Base-by-base conservation (phyloP, 805 yeast genomes). In the Saturnispora dispora region DNA sequence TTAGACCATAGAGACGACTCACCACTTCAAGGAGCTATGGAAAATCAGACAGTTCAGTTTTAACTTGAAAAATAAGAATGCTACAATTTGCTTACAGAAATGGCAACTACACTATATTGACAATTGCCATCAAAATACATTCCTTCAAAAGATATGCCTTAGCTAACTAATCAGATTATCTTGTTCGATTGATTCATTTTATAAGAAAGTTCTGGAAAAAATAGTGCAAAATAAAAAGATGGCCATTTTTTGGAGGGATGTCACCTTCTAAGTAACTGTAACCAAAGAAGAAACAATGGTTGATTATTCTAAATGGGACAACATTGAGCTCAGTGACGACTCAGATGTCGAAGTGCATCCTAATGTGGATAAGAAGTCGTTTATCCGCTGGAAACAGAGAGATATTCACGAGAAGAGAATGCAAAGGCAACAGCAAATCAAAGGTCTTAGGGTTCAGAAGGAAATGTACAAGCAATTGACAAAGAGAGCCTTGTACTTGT, bases 281-380 rank as follows among this genome's bases (percentile, higher is more conserved):
- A 30, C 5, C 6, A 8, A 36, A 18, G 6, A 36, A 36, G 10
- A 46, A 17, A 66, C 61, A 67, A 63, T 67, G 48, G 82, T 93
- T 57, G 99, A 93, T 66, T 93, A 93, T 69, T 88, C 96, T 10
- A 93, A 91, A 65, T 93, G 99, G 98, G 99, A 93, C 68, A 88
- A 88, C 65, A 79, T 93, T 53, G 99, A 93, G 66, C 72, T 93
- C 39, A 88, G 96, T 20, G 99, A 93, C 65, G 99, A 93, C 67
- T 88, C 96, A 8, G 99, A 93, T 62, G 74, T 93, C 46, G 99
- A 93, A 63, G 98, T 91, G 15, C 99, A 93, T 65, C 99, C 98
- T 53, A 93, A 93, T 63, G 99, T 93, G 32, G 99, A 93, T 67
- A 93, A 93, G 65, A 73, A 72, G 39, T 90, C 98, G 1, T 91